Evolutionary conservation across 345 rosid genomes (phyloP), one percentile per base, ranked within the genome.

Genomic region (Camelina laxa): DNA sequence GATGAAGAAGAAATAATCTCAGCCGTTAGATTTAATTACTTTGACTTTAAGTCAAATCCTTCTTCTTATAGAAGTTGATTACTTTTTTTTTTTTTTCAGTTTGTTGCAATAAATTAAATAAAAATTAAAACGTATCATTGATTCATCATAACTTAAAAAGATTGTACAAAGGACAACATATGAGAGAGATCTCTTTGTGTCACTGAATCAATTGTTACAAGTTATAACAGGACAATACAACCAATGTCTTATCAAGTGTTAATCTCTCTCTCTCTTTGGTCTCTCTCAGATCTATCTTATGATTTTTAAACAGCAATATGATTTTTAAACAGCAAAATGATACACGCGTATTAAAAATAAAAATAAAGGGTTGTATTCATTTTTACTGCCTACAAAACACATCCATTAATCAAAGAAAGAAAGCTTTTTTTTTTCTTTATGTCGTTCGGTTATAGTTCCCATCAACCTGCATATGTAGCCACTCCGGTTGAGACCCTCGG

Each of bases 391-490:
- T 78, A 77, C 42, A 71, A 63, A 44, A 48, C 56, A 63, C 60
- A 65, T 63, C 39, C 55, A 71, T 57, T 24, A 58, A 54, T 60
- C 49, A 76, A 70, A 54, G 39, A 76, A 70, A 54, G 39, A 48
- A 48, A 51, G 24, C 42, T 9, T 15, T 44, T 21, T 24, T 44
- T 14, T 33, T 16, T 48, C 30, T 27, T 82, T 79, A 85, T 22
- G 81, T 39, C 53, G 89, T 67, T 75, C 91, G 78, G 70, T 90
- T 84, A 51, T 80, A 84, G 83, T 75, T 79, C 65, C 89, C 89
- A 44, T 91, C 90, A 31, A 79, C 82, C 79, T 91, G 98, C 96
- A 91, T 89, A 61, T 91, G 96, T 24, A 91, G 83, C 97, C 97
- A 94, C 56, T 91, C 88, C 0, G 85, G 72, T 48, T 80, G 90